Evolutionary conservation across 2,329 filamentous ascomycete genomes (phyloP).

Genomic region (Beauveria sp.): DNA sequence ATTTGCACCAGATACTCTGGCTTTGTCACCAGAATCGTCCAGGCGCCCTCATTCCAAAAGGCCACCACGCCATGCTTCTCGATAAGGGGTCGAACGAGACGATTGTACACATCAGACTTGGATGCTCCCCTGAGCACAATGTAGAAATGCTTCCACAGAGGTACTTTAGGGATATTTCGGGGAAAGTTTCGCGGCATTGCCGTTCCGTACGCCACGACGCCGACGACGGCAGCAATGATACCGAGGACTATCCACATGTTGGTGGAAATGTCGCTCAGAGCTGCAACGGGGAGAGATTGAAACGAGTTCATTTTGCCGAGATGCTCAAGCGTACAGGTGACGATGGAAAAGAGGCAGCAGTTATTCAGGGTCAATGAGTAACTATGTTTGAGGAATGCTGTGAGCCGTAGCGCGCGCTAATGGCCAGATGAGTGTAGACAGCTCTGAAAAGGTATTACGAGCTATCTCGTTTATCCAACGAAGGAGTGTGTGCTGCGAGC

Average conservation of each 20-base stretch:
- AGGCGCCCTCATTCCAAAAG: not conserved
- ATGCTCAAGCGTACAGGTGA: not conserved
- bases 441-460: too few relatives aligned
- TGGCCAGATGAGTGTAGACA: not conserved
- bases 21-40: not conserved
- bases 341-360: not conserved
- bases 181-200: slow-evolving; percentile 3
- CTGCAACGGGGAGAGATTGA: too few relatives aligned
- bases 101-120: not conserved
- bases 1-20: slow-evolving; percentile 2
- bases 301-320: not conserved
- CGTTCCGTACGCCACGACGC: not conserved
- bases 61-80: slow-evolving; percentile 3
- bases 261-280: not conserved
- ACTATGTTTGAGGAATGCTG: not conserved
- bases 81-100: not conserved
- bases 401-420: not conserved
- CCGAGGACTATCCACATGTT: not conserved
- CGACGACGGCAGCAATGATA: not conserved
- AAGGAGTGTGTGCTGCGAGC: not conserved
- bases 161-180: not conserved
- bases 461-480: not conserved
- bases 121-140: not conserved
- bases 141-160: not conserved
- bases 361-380: not conserved